A percentile compares a stretch with the other conserved stretches of the same genome.
phyloP scores from a whole-genome alignment of 768 basidiomycete species.

The Tylopilus plumbeoviolaceoides region DNA sequence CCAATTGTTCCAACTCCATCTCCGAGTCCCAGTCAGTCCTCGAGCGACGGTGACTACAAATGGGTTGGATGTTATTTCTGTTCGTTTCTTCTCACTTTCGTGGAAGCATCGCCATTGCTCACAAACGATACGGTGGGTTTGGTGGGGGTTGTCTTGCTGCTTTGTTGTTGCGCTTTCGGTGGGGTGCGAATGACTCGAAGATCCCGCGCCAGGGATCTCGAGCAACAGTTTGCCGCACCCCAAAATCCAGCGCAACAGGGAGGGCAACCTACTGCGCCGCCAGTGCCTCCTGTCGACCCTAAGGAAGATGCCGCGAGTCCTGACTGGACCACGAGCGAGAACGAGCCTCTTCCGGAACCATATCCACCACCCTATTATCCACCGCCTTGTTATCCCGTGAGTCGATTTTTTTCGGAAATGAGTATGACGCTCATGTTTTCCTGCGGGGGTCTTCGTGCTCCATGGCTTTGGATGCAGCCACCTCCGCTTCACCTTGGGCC shows the following conservation, averaged over 20 bases:
- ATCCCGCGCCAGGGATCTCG: background rate
- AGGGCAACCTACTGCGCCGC: background rate
- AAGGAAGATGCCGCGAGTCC: background rate
- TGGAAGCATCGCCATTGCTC: background rate
- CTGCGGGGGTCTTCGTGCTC: background rate
- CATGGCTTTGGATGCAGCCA: background rate
- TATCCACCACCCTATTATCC: conserved; percentile 8
- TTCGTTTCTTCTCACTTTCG: background rate
- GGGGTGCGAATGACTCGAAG: background rate
- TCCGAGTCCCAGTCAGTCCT: background rate
- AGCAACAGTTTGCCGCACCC: background rate
- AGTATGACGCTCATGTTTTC: background rate
- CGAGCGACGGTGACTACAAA: background rate
- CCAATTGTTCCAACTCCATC: too few species aligned
- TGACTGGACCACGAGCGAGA: background rate
- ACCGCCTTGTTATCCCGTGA: conserved; percentile 11
- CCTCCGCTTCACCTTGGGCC: background rate
- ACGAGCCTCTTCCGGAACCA: background rate
- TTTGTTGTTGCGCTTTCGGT: background rate
- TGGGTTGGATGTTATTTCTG: background rate
- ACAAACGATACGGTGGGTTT: background rate
- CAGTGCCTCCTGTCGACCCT: background rate
- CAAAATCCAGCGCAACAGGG: background rate
- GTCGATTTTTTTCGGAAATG: background rate
- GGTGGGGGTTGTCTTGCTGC: background rate